Base-by-base conservation (phyloP, 2,329 filamentous ascomycete genomes). In the Lizonia empirigonia region DNA sequence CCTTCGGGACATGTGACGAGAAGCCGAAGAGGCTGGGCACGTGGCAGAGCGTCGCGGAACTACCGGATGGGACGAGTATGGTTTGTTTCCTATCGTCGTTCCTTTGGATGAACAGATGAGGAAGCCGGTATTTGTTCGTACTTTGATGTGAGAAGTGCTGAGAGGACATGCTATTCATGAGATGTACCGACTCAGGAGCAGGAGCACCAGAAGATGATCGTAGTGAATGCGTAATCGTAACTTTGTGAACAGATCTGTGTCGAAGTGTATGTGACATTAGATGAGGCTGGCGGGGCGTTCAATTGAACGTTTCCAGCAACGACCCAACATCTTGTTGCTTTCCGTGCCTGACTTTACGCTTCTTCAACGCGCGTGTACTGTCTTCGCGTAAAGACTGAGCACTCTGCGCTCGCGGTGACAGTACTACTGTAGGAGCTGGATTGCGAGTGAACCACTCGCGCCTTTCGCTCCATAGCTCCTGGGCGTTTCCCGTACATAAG, bases 321-420 rank as follows among this genome's bases (percentile, higher is more conserved):
- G 47, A 52, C 3, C 50, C 55, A 18, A 63, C 50, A 35, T 63
- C 58, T 22, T 38, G 36, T 20, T 53, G 35, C 40, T 55, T 63
- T n/a, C 37, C 44, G 9, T 29, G 33, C 7, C 52, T 50, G 7
- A 64, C 18, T 42, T 48, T 62, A 13, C 48, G 55, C 42, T 45
- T 62, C 47, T 61, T 62, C 9, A 19, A 52, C n/a, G 12, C 30
- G 4, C 13, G 19, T 1, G 15, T 18, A 4, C 13, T 22, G 3
- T 7, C 16, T 7, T 24, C 16, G 2, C 13, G 26, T 3, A 9
- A 1, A 10, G 9, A 2, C 16, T 2, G 16, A 3, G 20, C 22
- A 3, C 20, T 29, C n/a, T 19, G 34, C 23, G 23, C 3, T 8
- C 27, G 20, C 13, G 38, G 42, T 4, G 16, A 5, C 5, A 16